These are phyloP conservation scores for Aspergillus mulundensis DNA, from an alignment of 495 filamentous ascomycete species.

Conservation along the genomic window DNA sequence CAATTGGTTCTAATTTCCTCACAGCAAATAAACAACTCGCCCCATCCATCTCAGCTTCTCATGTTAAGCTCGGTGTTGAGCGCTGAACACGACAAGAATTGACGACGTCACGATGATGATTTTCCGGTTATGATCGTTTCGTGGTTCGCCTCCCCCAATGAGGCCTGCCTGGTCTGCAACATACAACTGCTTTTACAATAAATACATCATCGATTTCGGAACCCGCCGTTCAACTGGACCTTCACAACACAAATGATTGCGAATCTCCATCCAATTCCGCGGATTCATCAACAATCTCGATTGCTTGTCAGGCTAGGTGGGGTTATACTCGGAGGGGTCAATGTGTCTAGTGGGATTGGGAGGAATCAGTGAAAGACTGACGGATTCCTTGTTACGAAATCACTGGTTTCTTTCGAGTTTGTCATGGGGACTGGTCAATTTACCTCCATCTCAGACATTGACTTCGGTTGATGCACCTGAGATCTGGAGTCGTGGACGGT, in stretches of 20 bases:
- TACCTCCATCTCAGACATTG: not conserved
- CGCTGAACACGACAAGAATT: slow-evolving; percentile 40
- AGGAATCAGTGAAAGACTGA: slow-evolving; percentile 21
- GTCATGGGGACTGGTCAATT: slow-evolving; percentile 43
- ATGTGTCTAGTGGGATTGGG: slow-evolving; percentile 41
- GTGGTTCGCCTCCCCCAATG: slow-evolving; percentile 26
- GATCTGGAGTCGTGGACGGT: slow-evolving; percentile 38
- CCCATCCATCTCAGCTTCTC: slow-evolving; percentile 58
- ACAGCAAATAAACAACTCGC: slow-evolving; percentile 71
- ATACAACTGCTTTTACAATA: not conserved
- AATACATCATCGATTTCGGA: slow-evolving; percentile 32
- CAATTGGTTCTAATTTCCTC: slow-evolving; percentile 25
- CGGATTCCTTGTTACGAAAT: slow-evolving; percentile 10
- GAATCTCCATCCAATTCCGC: slow-evolving; percentile 22
- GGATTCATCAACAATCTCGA: slow-evolving; percentile 30
- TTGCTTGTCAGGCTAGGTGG: slow-evolving; percentile 14
- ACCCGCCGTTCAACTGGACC: slow-evolving; percentile 32
- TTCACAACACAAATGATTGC: slow-evolving; percentile 6
- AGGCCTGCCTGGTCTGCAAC: slow-evolving; percentile 24
- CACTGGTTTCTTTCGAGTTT: slow-evolving; percentile 25
- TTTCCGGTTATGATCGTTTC: slow-evolving; percentile 30
- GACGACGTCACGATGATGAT: slow-evolving; percentile 39
- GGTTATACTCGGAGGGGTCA: slow-evolving; percentile 27
- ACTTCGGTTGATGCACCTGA: slow-evolving; percentile 17
- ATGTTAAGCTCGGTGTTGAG: slow-evolving; percentile 41